These are phyloP conservation scores for Hippophae gyantsensis DNA, from an alignment of 306 rosid genomes.

Conservation along the genomic window DNA sequence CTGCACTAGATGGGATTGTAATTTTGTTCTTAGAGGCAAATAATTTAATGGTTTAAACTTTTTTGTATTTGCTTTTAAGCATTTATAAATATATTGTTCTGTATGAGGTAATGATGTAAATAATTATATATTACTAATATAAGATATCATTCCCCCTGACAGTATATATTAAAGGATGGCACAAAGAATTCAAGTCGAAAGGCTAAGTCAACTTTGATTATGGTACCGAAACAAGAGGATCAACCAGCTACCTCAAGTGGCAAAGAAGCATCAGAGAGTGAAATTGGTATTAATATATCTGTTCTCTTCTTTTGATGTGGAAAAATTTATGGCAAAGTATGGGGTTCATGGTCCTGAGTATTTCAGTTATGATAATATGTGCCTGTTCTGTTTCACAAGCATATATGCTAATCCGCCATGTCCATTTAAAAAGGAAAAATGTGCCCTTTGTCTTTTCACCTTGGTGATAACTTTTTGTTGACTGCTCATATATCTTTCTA, in stretches of 20 bases:
- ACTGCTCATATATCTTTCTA: too few relatives aligned
- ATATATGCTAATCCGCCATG: too few relatives aligned
- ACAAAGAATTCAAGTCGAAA: conserved; percentile 42
- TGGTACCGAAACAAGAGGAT: conserved; percentile 53
- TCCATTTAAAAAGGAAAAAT: too few relatives aligned
- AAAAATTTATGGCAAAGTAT: too few relatives aligned
- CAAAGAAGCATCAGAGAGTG: conserved; percentile 43
- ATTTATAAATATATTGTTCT: background rate
- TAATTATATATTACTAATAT: conserved; percentile 1
- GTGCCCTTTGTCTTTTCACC: too few relatives aligned
- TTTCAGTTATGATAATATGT: too few relatives aligned
- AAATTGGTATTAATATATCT: conserved; percentile 28
- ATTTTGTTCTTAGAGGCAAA: too few relatives aligned
- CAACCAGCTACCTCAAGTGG: conserved; percentile 43
- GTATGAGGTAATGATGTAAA: background rate
- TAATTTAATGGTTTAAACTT: too few relatives aligned
- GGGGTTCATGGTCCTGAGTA: too few relatives aligned
- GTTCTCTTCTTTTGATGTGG: background rate
- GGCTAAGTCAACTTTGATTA: conserved; percentile 53
- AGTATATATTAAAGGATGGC: conserved; percentile 81
- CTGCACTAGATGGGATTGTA: background rate
- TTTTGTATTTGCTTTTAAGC: too few relatives aligned
- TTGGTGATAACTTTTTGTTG: too few relatives aligned
- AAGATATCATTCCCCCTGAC: conserved; percentile 27
- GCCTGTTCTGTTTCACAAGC: too few relatives aligned